Conservation (phyloP, 2,329 filamentous ascomycete species). For the Metarhizium album region DNA sequence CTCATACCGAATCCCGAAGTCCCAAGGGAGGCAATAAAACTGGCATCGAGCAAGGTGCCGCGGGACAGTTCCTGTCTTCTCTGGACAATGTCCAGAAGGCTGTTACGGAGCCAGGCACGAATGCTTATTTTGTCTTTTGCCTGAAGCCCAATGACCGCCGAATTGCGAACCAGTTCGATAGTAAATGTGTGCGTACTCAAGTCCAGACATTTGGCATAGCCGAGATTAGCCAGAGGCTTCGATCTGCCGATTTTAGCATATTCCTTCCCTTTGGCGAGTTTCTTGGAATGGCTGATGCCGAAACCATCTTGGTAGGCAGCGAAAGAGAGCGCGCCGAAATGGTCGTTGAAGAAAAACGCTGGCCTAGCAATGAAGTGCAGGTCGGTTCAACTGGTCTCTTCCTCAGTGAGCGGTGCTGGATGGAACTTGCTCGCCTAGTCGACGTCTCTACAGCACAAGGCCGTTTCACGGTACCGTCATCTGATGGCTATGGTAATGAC, state of each 20-base stretch:
- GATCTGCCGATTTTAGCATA: slow-evolving; percentile 88
- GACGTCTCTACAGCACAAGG: slow-evolving; percentile 47
- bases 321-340: slow-evolving; percentile 86
- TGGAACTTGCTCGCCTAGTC: slow-evolving; percentile 69
- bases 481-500: slow-evolving; percentile 55
- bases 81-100: slow-evolving; percentile 87
- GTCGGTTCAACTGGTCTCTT: slow-evolving; percentile 91
- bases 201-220: slow-evolving; percentile 93
- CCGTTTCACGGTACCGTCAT: slow-evolving; percentile 31
- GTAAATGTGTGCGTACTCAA: slow-evolving; percentile 92
- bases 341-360: slow-evolving; percentile 83
- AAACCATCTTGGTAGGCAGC: slow-evolving; percentile 78
- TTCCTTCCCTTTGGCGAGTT: slow-evolving; percentile 97
- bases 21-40: slow-evolving; percentile 22
- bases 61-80: slow-evolving; percentile 82
- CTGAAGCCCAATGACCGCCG: slow-evolving; percentile 93
- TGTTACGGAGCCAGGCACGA: slow-evolving; percentile 69
- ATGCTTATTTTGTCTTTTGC: slow-evolving; percentile 94
- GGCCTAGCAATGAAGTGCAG: slow-evolving; percentile 84
- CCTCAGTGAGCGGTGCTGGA: slow-evolving; percentile 90
- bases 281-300: slow-evolving; percentile 73
- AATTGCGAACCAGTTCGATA: slow-evolving; percentile 98
- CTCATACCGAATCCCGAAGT: slow-evolving; percentile 29
- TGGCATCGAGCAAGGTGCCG: slow-evolving; percentile 65
- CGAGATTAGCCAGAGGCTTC: slow-evolving; percentile 87